Evolutionary conservation across 768 basidiomycete genomes (phyloP), one percentile per base, ranked within the genome.

Genomic region (Boletus fagicola): DNA sequence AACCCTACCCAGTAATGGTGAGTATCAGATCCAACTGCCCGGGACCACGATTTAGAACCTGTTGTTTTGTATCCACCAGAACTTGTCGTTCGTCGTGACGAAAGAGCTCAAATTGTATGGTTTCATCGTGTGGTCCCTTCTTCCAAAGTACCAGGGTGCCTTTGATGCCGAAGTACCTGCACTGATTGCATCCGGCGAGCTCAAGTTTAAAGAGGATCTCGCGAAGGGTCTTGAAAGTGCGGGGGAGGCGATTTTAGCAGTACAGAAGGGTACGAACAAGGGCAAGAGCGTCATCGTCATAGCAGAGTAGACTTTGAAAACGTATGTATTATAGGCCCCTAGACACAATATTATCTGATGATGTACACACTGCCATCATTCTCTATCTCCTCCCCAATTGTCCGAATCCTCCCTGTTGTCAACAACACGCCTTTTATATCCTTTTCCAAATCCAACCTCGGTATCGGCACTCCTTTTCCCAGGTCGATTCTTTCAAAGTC

Each of bases 171-270:
- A 65, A 12, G 50, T 84, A 5, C 77, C 81, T 5, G 63, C 66
- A 5, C 68, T 72, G 43, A 61, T 84, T 33, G 77, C 74, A 4
- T 72, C 65, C 4, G 81, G 83, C 4, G 75, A 81, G 62, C 57
- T 83, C 49, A 80, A 79, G 64, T 74, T 77, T 47, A 68, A 59
- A 9, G 83, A 84, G 58, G 77, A 84, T 44, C 39, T 81, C 1
- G 69, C 62, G 1, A 63, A 69, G 7, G 83, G 82, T 2, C 67
- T 85, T 36, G 79, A 80, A 36, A 64, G 64, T 18, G 72, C 65
- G 4, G 75, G 72, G 5, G 71, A 77, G 43, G 77, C 73, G 0
- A 68, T 82, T 28, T 39, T 77, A 9, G 71, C 66, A n/a, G 64
- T 75, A 22, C 69, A 65, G 50, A 65, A 62, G 49, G 77, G 77